phyloP scores from a whole-genome alignment of 1,139 yeast genomes.

The Diutina neorugosa region DNA sequence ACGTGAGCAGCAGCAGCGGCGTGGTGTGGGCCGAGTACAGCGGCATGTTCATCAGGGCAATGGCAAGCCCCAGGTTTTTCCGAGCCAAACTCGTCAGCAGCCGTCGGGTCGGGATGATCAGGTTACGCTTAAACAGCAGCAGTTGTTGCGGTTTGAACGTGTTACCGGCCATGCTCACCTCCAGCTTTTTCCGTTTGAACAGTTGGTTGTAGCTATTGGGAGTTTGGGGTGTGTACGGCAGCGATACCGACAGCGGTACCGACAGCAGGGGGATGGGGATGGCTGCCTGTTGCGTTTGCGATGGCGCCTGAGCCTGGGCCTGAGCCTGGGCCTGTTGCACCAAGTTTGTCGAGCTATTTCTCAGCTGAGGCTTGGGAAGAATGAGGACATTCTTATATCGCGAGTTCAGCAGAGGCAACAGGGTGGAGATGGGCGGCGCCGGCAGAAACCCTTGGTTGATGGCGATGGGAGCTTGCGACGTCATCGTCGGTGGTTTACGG shows the following conservation, averaged over 20 bases:
- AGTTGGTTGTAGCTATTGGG: constrained; percentile 18
- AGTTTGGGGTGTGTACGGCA: constrained; percentile 16
- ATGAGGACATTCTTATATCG: constrained; percentile 31
- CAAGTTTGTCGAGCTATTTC: background rate
- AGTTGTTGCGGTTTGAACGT: constrained; percentile 4
- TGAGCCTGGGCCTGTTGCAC: constrained; percentile 7
- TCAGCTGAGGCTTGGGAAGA: constrained; percentile 25
- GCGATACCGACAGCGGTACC: constrained; percentile 6
- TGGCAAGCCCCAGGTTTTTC: background rate
- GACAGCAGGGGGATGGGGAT: constrained; percentile 9
- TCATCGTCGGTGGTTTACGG: background rate
- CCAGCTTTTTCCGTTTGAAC: constrained; percentile 33
- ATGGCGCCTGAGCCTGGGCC: constrained; percentile 9
- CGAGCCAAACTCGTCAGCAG: background rate
- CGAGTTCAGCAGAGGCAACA: constrained; percentile 6
- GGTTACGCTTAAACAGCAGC: background rate
- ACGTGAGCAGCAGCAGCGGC: constrained; percentile 11
- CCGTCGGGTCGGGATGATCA: background rate
- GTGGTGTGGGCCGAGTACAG: background rate
- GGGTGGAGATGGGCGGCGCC: constrained; percentile 5
- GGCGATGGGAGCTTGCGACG: constrained; percentile 5
- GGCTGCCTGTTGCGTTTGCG: constrained; percentile 8
- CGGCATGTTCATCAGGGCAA: background rate
- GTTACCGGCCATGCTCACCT: constrained; percentile 13
- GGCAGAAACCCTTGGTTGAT: constrained; percentile 5